Base-by-base conservation (phyloP, 1,284 basidiomycete genomes). In the Microbotryum saponariae region DNA sequence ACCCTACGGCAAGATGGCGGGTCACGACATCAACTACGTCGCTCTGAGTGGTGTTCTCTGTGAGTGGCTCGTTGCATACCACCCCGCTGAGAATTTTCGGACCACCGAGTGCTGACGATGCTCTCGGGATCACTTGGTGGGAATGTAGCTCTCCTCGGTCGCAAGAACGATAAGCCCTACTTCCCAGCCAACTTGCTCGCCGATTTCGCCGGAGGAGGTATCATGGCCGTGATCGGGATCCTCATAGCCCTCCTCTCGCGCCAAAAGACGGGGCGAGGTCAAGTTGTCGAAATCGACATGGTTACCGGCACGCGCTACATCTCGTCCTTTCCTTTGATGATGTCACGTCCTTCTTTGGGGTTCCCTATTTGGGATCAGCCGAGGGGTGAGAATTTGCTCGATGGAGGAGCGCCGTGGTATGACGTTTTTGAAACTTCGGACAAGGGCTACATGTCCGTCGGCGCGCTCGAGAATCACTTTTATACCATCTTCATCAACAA, bases 21-120 rank as follows among this genome's bases (percentile, higher is more conserved):
- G 75, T 25, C 89, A 91, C 72, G 89, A 91, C 72, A 82, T 91
- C 68, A 91, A 90, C 73, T 91, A 90, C 73, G 79, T 90, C n/a
- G 88, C 89, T 10, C 78, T 88, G 31, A 87, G 85, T 64, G 89
- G 89, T 0, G 79, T 87, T 6, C 77, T 84, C 84, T n/a, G 86
- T 86, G 70, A 64, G 82, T 73, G 1, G 47, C 21, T 21, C 45
- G 45, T 1, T 54, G 12, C 33, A 33, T 8, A 33, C 27, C 27
- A 18, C 42, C 25, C 20, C 14, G 49, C 49, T 6, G 49, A 23
- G 20, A 7, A 23, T 14, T 37, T 5, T 37, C 2, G 12, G 37
- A 37, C 9, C 37, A 37, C 37, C 37, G 37, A 16, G 37, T 37
- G 37, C 37, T 37, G 37, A 37, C 37, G 37, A 37, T 37, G 37